Conservation (phyloP, 306 rosid genomes). For the Castanopsis chinensis region DNA sequence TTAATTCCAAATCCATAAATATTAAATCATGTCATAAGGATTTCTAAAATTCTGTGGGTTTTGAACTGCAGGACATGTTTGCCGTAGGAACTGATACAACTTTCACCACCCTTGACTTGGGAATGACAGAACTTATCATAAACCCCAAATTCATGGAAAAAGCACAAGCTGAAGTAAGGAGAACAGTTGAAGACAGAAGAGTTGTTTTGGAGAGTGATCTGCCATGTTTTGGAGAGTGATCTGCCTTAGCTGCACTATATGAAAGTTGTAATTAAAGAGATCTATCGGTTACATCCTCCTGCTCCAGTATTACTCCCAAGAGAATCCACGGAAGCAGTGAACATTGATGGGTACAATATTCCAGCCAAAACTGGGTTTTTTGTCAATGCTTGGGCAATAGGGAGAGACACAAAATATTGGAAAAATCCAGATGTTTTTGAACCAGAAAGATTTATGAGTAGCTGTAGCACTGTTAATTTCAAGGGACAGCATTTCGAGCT, state of each 20-base stretch:
- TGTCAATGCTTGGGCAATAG: slow-evolving; percentile 70
- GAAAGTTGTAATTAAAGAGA: slow-evolving; percentile 59
- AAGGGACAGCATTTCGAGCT: slow-evolving; percentile 37
- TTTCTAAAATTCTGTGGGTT: neutral
- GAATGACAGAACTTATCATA: slow-evolving; percentile 63
- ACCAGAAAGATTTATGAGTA: slow-evolving; percentile 63
- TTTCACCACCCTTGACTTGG: slow-evolving; percentile 68
- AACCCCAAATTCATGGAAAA: slow-evolving; percentile 48
- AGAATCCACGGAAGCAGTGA: slow-evolving; percentile 67
- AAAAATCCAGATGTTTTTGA: slow-evolving; percentile 47
- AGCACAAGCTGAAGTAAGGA: slow-evolving; percentile 61
- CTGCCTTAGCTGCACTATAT: slow-evolving; percentile 48
- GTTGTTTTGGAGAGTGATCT: slow-evolving; percentile 48
- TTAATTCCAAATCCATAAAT: no score
- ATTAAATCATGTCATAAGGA: no score
- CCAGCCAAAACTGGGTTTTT: slow-evolving; percentile 58
- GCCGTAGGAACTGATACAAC: slow-evolving; percentile 77
- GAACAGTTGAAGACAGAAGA: slow-evolving; percentile 41
- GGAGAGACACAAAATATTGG: slow-evolving; percentile 66
- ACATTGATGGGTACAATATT: slow-evolving; percentile 52
- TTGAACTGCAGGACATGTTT: slow-evolving; percentile 57
- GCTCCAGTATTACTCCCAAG: slow-evolving; percentile 65
- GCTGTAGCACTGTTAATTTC: slow-evolving; percentile 45
- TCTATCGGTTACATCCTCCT: slow-evolving; percentile 55
- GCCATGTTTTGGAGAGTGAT: no score